Percentiles rank a stretch among this genome's conserved stretches.
phyloP scores from a whole-genome alignment of 345 rosid genomes.

The Microthlaspi erraticum region DNA sequence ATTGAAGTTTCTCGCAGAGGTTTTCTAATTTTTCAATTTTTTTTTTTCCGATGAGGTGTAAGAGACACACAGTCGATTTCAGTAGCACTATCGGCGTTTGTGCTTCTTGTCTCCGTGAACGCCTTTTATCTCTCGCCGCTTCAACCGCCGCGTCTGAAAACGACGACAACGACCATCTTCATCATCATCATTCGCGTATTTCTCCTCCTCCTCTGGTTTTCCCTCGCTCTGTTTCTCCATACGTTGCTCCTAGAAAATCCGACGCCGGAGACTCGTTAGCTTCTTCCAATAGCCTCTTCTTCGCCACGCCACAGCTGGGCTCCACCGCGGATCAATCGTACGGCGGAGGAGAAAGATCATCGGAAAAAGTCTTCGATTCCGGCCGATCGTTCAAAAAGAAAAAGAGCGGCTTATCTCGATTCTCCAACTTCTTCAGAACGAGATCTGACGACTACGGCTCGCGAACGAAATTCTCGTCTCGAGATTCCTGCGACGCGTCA shows the following conservation, averaged over 20 bases:
- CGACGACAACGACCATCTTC: conserved; percentile 34
- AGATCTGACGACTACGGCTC: conserved; percentile 66
- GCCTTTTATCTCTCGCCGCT: conserved; percentile 58
- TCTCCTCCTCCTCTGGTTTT: conserved; percentile 56
- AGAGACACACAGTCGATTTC: conserved; percentile 64
- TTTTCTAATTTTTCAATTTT: background rate
- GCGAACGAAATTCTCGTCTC: conserved; percentile 41
- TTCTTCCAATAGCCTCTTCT: conserved; percentile 52
- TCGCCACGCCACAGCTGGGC: conserved; percentile 75
- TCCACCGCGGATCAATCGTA: conserved; percentile 29
- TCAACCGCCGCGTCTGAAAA: conserved; percentile 53
- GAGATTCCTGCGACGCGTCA: conserved; percentile 39
- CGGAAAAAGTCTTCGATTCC: conserved; percentile 40
- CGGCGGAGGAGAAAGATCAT: conserved; percentile 23
- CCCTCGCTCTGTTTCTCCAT: conserved; percentile 88
- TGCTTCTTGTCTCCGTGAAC: conserved; percentile 89
- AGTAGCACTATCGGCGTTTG: conserved; percentile 84
- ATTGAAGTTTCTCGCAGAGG: background rate
- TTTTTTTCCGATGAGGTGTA: conserved; percentile 71
- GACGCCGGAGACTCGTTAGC: conserved; percentile 39
- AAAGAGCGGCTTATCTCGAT: conserved; percentile 49
- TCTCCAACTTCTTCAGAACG: conserved; percentile 63
- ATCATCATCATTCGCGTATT: conserved; percentile 6
- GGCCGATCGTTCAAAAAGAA: conserved; percentile 45
- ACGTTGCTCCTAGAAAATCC: conserved; percentile 70